Conservation (phyloP, 306 rosid genomes). For the Argentina anserina region DNA sequence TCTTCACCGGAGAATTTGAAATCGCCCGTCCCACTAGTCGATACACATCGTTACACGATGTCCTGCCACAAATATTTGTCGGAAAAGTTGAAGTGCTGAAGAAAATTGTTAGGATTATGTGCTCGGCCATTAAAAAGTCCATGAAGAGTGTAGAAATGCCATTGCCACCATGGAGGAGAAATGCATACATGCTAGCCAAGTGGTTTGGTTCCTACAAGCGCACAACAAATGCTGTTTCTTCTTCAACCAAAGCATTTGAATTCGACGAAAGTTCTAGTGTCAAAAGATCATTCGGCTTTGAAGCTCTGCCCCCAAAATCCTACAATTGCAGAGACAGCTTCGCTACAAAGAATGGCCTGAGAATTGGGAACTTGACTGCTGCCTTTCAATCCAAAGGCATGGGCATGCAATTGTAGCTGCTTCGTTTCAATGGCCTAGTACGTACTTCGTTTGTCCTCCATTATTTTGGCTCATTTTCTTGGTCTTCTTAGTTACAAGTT, state of each 20-base stretch:
- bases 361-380: constrained; percentile 53
- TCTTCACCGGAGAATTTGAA: constrained; percentile 46
- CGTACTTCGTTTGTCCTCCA: not conserved
- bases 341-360: constrained; percentile 32
- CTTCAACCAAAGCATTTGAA: constrained; percentile 14
- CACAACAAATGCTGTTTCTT: constrained; percentile 45
- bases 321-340: constrained; percentile 46
- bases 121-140: constrained; percentile 60
- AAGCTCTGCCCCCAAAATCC: constrained; percentile 18
- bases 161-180: constrained; percentile 84
- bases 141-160: constrained; percentile 51
- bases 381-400: constrained; percentile 25
- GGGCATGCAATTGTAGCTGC: not conserved
- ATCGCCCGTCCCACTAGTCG: constrained; percentile 70
- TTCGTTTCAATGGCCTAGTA: not conserved
- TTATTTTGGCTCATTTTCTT: not conserved
- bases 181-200: constrained; percentile 62
- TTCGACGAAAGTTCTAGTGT: constrained; percentile 10
- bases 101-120: constrained; percentile 49
- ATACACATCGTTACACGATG: constrained; percentile 44
- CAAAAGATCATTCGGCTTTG: constrained; percentile 39
- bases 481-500: not conserved
- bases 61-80: constrained; percentile 55
- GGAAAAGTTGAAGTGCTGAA: constrained; percentile 58
- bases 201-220: constrained; percentile 75